Evolutionary conservation across 495 filamentous ascomycete species (phyloP).

Genomic region (Clavariopsis aquatica): DNA sequence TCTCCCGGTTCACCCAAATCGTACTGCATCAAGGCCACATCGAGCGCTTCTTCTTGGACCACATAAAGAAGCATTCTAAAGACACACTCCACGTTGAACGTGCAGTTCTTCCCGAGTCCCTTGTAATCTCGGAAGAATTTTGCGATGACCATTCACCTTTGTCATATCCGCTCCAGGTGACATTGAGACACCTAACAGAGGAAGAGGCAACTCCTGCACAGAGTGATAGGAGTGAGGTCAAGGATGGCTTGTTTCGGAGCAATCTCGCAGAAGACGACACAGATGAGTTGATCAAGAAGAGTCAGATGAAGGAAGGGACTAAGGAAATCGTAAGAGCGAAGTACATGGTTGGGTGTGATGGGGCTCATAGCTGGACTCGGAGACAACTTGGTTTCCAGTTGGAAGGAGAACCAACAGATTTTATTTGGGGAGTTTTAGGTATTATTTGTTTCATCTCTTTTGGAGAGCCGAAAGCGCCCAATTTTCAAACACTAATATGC

Average conservation of each 20-base stretch:
- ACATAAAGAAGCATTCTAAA: conserved; percentile 39
- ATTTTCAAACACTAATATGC: conserved; percentile 41
- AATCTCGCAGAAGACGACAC: conserved; percentile 57
- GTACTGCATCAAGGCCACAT: conserved; percentile 47
- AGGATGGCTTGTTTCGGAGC: conserved; percentile 54
- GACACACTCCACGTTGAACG: conserved; percentile 38
- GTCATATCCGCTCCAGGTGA: conserved; percentile 52
- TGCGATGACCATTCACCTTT: conserved; percentile 48
- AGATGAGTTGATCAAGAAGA: conserved; percentile 53
- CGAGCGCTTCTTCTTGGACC: conserved; percentile 45
- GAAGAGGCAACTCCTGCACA: conserved; percentile 44
- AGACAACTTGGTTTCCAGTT: conserved; percentile 59
- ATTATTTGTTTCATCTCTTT: background rate
- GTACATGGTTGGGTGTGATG: conserved; percentile 65
- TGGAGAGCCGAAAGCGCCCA: conserved; percentile 6
- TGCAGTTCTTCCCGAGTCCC: conserved; percentile 37
- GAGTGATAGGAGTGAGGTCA: conserved; percentile 41
- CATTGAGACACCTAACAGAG: conserved; percentile 37
- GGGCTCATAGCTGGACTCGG: conserved; percentile 56
- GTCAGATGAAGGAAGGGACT: conserved; percentile 40
- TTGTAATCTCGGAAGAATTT: conserved; percentile 46
- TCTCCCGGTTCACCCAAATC: conserved; percentile 49
- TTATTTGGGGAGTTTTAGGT: conserved; percentile 54
- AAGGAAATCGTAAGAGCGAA: conserved; percentile 56
- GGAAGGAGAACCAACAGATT: conserved; percentile 64